A percentile compares a stretch with the other conserved stretches of the same genome.
phyloP scores from a whole-genome alignment of 2,329 filamentous ascomycete species.

The Alternaria gansuensis region DNA sequence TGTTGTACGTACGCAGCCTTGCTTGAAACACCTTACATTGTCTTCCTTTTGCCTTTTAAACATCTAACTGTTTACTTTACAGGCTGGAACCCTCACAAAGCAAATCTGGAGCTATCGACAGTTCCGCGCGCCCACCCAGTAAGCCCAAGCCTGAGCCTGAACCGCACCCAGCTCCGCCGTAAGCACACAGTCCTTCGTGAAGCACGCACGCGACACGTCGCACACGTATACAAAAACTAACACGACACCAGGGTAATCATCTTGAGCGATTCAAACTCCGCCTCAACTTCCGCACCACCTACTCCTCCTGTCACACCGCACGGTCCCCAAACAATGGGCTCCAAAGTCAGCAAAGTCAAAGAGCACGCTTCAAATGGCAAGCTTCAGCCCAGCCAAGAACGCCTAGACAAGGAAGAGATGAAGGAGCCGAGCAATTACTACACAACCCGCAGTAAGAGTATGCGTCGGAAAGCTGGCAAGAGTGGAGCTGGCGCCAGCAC shows the following conservation, averaged over 20 bases:
- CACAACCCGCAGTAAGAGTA: constrained; percentile 45
- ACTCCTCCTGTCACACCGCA: background rate
- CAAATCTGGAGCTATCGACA: background rate
- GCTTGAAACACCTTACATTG: constrained; percentile 18
- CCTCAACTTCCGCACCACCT: background rate
- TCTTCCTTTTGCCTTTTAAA: constrained; percentile 9
- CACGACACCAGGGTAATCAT: constrained; percentile 30
- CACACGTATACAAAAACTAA: background rate
- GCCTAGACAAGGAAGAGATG: constrained; percentile 48
- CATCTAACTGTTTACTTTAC: constrained; percentile 3
- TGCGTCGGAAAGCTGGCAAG: constrained; percentile 45
- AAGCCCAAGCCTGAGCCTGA: constrained; percentile 25
- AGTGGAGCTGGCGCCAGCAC: constrained; percentile 13
- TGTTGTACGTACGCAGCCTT: constrained; percentile 32
- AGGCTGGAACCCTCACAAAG: constrained; percentile 9
- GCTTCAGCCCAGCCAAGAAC: constrained; percentile 36
- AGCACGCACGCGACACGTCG: background rate
- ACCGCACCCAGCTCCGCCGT: constrained; percentile 32
- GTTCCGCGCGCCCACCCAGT: constrained; percentile 5
- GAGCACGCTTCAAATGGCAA: constrained; percentile 29
- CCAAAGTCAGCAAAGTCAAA: constrained; percentile 39
- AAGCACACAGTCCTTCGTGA: constrained; percentile 3
- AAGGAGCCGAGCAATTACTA: constrained; percentile 49
- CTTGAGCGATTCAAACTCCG: constrained; percentile 19
- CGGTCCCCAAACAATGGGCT: constrained; percentile 38